Conservation (phyloP, 805 yeast genomes). For the Yarrowia hollandica region DNA sequence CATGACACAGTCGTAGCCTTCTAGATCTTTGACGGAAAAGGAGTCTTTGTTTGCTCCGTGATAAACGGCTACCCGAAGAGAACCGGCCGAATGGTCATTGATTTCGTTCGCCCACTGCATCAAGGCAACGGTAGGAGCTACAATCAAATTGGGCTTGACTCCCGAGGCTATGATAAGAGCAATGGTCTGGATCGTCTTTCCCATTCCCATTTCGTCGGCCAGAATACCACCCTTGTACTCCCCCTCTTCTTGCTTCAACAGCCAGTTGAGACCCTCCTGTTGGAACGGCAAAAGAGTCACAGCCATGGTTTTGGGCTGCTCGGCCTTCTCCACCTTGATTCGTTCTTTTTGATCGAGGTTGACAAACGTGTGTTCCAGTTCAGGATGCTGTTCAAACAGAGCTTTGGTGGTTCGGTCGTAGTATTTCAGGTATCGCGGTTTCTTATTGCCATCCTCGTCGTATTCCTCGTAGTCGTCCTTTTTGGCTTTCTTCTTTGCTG, state of each 20-base stretch:
- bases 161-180: conserved; percentile 75
- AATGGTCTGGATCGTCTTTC: conserved; percentile 95
- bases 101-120: conserved; percentile 98
- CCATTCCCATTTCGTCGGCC: conserved; percentile 99
- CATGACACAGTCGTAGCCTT: conserved; percentile 69
- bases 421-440: conserved; percentile 29
- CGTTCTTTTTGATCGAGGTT: conserved; percentile 56
- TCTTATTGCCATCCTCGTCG: background rate
- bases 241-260: conserved; percentile 70
- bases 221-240: conserved; percentile 84
- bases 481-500: conserved; percentile 17
- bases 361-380: conserved; percentile 69
- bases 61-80: conserved; percentile 65
- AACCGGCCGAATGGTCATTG: conserved; percentile 73
- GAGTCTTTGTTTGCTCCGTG: conserved; percentile 79
- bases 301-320: conserved; percentile 77
- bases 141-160: conserved; percentile 78
- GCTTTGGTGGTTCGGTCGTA: conserved; percentile 62
- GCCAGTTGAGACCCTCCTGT: conserved; percentile 90
- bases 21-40: conserved; percentile 50
- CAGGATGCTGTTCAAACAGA: conserved; percentile 76
- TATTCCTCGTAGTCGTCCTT: conserved; percentile 6
- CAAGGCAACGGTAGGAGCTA: conserved; percentile 97
- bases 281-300: conserved; percentile 84
- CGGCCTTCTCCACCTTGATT: conserved; percentile 45